Base-by-base conservation (phyloP, 345 rosid species). In the Gossypium longicalyx region DNA sequence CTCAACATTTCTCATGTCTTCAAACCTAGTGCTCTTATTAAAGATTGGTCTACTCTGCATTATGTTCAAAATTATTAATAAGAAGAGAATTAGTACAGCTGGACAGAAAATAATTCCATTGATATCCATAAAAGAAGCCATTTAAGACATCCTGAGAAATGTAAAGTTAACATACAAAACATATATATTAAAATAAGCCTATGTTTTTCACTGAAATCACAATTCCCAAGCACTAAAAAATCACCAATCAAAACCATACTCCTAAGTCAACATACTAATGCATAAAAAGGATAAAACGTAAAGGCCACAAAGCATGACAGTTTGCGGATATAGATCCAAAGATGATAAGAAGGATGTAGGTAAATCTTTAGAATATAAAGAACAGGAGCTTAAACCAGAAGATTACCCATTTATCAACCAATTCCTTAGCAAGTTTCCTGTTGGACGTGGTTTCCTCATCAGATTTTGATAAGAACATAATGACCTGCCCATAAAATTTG, bases 321-420 rank as follows among this genome's bases (percentile, higher is more conserved):
- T 44, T 4, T 41, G 75, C 53, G 16, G 47, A 70, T 29, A 52
- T 5, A 27, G 73, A 70, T 70, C 47, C 9, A 70, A 69, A 52
- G 11, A 60, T 11, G 20, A n/a, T 51, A 29, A 51, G 41, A 67
- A 20, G 4, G 65, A 9, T 12, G 27, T 8, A 68, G 23, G 23
- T 9, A 41, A 64, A 60, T 3, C 52, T 67, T 71, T 12, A 25
- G 16, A 22, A 76, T 9, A 68, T 57, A n/a, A 43, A 20, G 9
- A 68, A 27, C 63, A 72, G 20, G 34, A 29, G 17, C n/a, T 8
- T 29, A 12, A 51, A 58, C 11, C 60, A 29, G 59, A 29, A 59
- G 65, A 71, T 78, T 93, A 95, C 99, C 98, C 98, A 95, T 93
- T 91, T 93, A 76, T 95, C 99, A 76, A 95, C 99, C 88, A 95